phyloP scores from a whole-genome alignment of 2,329 filamentous ascomycete species.

The Tolypocladium ophioglossoides region DNA sequence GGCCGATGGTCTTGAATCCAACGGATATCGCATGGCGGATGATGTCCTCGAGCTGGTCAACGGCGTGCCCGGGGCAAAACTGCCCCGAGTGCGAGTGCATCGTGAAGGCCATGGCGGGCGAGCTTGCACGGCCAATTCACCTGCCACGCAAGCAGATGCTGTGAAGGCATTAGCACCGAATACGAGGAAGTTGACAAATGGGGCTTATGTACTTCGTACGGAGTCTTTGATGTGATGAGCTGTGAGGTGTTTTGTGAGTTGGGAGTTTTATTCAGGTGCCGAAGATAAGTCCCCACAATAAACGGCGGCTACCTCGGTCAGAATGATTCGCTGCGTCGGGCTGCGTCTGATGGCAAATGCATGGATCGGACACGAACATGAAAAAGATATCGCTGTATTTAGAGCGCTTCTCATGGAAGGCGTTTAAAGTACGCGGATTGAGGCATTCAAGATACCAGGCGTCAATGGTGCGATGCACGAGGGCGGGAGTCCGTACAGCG shows the following conservation, averaged over 20 bases:
- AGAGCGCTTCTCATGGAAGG: neutral
- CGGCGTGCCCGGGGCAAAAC: conserved; percentile 87
- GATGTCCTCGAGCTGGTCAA: conserved; percentile 74
- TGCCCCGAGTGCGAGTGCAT: conserved; percentile 98
- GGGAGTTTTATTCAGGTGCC: neutral
- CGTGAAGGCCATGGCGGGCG: conserved; percentile 73
- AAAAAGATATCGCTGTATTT: neutral
- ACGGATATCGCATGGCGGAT: conserved; percentile 67
- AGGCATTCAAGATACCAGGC: neutral
- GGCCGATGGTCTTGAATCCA: conserved; percentile 71
- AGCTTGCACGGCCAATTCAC: neutral
- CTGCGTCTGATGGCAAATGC: neutral
- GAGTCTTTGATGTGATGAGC: neutral
- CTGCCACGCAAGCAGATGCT: neutral
- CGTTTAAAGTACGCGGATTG: neutral
- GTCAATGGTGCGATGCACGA: neutral
- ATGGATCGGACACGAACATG: neutral
- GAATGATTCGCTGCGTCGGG: neutral
- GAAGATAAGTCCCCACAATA: neutral
- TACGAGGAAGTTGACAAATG: no score
- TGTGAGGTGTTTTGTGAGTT: neutral
- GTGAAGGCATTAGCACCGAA: neutral
- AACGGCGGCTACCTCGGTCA: neutral
- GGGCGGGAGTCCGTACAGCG: neutral
- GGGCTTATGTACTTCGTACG: neutral